Percentiles rank a stretch among this genome's conserved stretches.
Evolutionary conservation across 345 rosid species (phyloP).

Genomic region (Moringa oleifera): DNA sequence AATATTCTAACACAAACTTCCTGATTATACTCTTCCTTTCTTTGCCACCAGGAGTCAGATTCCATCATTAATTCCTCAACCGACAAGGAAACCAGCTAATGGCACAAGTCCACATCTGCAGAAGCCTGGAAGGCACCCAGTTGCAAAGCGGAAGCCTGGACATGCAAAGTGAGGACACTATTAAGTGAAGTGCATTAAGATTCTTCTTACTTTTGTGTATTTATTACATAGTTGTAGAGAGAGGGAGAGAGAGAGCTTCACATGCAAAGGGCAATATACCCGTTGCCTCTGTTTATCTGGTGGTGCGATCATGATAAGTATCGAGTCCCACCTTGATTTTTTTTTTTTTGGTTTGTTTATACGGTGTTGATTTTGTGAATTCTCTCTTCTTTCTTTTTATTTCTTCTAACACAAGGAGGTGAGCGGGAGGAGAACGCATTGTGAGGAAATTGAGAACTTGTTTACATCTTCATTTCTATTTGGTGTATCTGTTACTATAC

Average conservation of each 20-base stretch:
- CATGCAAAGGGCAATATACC: neutral
- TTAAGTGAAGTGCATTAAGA: neutral
- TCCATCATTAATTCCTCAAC: slow-evolving; percentile 70
- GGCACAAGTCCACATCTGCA: slow-evolving; percentile 29
- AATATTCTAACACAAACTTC: neutral
- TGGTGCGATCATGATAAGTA: no score
- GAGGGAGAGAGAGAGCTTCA: neutral
- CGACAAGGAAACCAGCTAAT: slow-evolving; percentile 44
- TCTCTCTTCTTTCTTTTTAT: no score
- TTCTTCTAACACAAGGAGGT: neutral
- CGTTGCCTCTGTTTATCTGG: neutral
- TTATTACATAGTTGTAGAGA: neutral
- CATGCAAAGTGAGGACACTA: slow-evolving; percentile 35
- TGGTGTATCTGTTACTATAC: neutral
- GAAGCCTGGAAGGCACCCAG: slow-evolving; percentile 31
- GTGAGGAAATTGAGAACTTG: neutral
- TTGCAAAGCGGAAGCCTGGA: slow-evolving; percentile 45
- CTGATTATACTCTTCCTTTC: neutral
- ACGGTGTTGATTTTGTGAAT: neutral
- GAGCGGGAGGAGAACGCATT: neutral
- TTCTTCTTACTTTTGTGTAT: neutral
- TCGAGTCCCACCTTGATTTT: no score
- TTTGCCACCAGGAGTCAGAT: slow-evolving; percentile 47
- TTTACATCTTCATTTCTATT: neutral
- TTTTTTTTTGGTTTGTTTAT: no score